Base-by-base conservation (phyloP, 148 eudicot species). In the Spergularia bocconei region DNA sequence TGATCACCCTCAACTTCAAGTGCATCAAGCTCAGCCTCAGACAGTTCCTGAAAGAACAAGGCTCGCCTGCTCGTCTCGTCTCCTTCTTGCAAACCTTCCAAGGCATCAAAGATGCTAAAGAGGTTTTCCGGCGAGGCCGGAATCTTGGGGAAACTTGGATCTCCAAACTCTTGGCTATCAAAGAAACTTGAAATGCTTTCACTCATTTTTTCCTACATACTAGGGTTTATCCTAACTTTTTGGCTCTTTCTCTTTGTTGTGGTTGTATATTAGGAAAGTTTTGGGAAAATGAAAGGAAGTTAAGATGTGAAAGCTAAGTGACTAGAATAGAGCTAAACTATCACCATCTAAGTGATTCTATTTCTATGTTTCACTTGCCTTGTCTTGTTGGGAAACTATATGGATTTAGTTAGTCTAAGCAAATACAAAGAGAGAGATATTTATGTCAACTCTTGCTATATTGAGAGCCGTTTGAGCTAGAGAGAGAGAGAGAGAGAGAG, bases 91-190 rank as follows among this genome's bases (percentile, higher is more conserved):
- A 85, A 75, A 36, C 85, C 85, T 20, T 87, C 92, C 44, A 88
- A 75, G 21, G 80, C 84, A 55, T 87, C 90, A 41, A 89, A 86
- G 47, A 89, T 78, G 80, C 90, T 84, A 44, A 87, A 89, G 38
- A 89, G 77, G 11, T 89, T 88, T 10, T 88, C 87, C 11, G 85
- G 85, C 7, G 84, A 71, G 0, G 78, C 50, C 8, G 82, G 71
- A 0, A 80, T 68, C 19, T 75, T 79, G 23, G 74, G 51, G 50
- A 76, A 76, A 48, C 36, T 56, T 15, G 79, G 47, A 15, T 73
- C 79, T 9, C 84, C 79, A 7, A 86, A 78, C 16, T 79, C 86
- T 3, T 82, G 71, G 0, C 86, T 80, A 5, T 77, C 83, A 20
- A 88, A 79, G n/a, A 84, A 82, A 29, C 74, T 78, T 9, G 84